Evolutionary conservation across 441 rosid genomes (phyloP).

Genomic region (Gossypium lobatum): DNA sequence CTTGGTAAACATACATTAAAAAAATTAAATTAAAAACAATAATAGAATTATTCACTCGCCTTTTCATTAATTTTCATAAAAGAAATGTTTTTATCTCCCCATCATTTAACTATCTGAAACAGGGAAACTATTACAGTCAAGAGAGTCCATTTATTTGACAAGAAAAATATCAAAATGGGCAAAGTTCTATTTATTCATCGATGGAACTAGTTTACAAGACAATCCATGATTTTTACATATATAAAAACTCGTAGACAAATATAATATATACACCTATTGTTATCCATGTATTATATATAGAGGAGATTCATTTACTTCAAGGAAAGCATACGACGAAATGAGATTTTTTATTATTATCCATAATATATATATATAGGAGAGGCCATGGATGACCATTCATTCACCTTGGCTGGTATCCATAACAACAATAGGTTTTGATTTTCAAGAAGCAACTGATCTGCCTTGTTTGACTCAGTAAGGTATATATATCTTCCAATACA

Average conservation of each 20-base stretch:
- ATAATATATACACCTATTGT: not conserved
- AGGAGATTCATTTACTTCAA: not conserved
- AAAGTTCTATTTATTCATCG: not conserved
- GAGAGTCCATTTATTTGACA: too few species aligned
- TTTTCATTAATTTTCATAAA: too few species aligned
- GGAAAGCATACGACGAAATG: not conserved
- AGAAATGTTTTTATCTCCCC: too few species aligned
- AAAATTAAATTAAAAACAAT: too few species aligned
- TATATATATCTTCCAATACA: not conserved
- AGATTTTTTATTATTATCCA: not conserved
- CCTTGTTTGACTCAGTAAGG: not conserved
- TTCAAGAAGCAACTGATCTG: not conserved
- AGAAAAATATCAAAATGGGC: not conserved
- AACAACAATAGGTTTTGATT: not conserved
- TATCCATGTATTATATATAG: not conserved
- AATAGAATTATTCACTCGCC: too few species aligned
- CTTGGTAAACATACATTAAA: too few species aligned
- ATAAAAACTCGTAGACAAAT: not conserved
- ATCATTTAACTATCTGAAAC: too few species aligned
- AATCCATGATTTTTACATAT: not conserved
- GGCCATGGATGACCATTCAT: not conserved
- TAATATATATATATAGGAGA: not conserved
- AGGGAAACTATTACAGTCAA: too few species aligned
- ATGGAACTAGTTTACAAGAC: not conserved
- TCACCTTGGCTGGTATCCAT: not conserved